A percentile compares a stretch with the other conserved stretches of the same genome.
Evolutionary conservation across 2,329 filamentous ascomycete species (phyloP).

Genomic region (Ophiostoma angusticollis): DNA sequence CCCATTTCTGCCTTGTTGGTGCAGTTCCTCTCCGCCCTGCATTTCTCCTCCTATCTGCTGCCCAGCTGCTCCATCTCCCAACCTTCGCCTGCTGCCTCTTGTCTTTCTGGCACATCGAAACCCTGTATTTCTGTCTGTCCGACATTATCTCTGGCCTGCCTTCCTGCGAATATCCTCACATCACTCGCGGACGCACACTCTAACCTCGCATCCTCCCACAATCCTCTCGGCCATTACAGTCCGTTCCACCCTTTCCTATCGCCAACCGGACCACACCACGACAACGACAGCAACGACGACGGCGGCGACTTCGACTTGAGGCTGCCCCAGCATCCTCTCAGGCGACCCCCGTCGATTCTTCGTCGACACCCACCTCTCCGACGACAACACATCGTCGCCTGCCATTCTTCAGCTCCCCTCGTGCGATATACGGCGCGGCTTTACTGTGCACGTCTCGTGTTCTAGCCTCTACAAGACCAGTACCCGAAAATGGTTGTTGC

Average conservation of each 20-base stretch:
- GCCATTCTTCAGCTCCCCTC: background rate
- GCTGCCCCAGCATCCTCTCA: background rate
- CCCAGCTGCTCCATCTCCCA: no score
- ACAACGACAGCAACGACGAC: background rate
- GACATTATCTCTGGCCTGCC: no score
- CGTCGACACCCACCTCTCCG: no score
- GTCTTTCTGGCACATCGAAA: background rate
- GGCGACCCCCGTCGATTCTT: background rate
- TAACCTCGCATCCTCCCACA: no score
- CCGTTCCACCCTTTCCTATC: background rate
- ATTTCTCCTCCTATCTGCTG: background rate
- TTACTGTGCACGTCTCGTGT: no score
- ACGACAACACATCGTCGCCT: background rate
- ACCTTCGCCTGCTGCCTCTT: background rate
- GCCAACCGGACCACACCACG: conserved; percentile 1
- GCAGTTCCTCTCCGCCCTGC: conserved; percentile 1
- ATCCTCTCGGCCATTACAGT: no score
- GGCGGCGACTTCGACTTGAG: no score
- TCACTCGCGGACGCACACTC: no score
- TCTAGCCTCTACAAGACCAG: conserved; percentile 13
- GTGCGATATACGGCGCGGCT: no score
- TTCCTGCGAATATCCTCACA: no score
- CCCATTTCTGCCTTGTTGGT: conserved; percentile 3
- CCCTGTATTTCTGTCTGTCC: no score
- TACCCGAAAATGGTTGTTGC: conserved; percentile 45